Percentiles rank a stretch among this genome's conserved stretches.
These are phyloP conservation scores for Diplocarpon mali DNA, from an alignment of 2,329 filamentous ascomycete species.

Conservation along the genomic window DNA sequence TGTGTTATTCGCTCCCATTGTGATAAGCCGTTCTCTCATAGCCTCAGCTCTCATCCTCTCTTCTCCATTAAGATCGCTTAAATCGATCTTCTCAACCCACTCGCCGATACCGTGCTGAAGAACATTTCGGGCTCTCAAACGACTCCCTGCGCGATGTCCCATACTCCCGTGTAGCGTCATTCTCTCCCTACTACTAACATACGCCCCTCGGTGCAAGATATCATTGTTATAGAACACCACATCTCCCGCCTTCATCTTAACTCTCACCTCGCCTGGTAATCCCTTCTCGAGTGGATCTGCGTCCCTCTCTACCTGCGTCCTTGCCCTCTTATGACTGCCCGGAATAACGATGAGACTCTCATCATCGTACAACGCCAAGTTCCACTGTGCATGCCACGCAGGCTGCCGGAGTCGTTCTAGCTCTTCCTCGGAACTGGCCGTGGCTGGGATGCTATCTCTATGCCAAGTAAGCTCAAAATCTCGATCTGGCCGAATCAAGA, in stretches of 20 bases:
- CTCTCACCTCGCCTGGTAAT: conserved; percentile 53
- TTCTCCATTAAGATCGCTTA: conserved; percentile 32
- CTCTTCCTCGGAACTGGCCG: conserved; percentile 57
- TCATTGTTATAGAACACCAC: conserved; percentile 87
- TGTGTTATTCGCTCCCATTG: conserved; percentile 47
- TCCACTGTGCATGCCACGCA: conserved; percentile 76
- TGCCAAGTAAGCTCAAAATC: conserved; percentile 77
- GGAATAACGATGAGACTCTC: conserved; percentile 65
- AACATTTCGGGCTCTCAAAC: conserved; percentile 55
- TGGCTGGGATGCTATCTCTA: conserved; percentile 67
- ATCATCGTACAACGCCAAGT: conserved; percentile 70
- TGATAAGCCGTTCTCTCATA: conserved; percentile 53
- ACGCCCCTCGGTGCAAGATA: conserved; percentile 65
- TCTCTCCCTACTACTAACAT: conserved; percentile 46
- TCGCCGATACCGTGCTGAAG: conserved; percentile 61
- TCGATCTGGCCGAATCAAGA: conserved; percentile 61
- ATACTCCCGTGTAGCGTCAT: conserved; percentile 66
- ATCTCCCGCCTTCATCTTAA: conserved; percentile 61
- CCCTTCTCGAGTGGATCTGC: conserved; percentile 53
- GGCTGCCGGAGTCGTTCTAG: conserved; percentile 44
- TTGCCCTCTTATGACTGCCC: conserved; percentile 59
- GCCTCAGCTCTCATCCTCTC: conserved; percentile 41
- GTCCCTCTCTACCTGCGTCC: conserved; percentile 57
- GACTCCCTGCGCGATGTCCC: conserved; percentile 45
- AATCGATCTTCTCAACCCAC: conserved; percentile 52